Conservation (phyloP, 148 eudicot genomes). For the Vaccinium myrtillus region DNA sequence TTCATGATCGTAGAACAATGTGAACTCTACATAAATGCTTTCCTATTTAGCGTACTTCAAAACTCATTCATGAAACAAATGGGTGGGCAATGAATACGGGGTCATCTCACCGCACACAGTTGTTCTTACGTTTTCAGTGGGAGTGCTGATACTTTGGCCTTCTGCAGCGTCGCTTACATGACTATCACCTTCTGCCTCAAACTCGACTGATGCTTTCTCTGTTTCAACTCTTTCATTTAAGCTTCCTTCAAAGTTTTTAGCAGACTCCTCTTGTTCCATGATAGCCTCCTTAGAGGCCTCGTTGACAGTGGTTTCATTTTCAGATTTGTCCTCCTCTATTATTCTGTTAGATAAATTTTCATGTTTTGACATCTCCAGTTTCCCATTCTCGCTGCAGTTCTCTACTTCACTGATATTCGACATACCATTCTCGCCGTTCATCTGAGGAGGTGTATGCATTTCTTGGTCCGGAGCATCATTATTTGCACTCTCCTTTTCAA, state of each 20-base stretch:
- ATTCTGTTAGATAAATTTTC: neutral
- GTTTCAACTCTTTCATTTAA: slow-evolving; percentile 9
- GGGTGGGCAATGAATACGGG: neutral
- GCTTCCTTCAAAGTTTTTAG: neutral
- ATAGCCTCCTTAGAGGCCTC: slow-evolving; percentile 1
- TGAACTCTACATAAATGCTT: neutral
- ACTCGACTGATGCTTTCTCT: neutral
- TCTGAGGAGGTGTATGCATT: neutral
- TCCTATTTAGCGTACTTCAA: neutral
- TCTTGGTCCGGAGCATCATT: slow-evolving; percentile 6
- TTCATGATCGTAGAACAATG: neutral
- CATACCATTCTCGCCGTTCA: neutral
- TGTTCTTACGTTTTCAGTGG: slow-evolving; percentile 10
- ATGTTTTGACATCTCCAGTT: neutral
- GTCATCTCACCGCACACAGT: neutral
- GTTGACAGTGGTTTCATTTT: neutral
- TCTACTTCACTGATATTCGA: neutral
- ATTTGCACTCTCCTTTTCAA: slow-evolving; percentile 6
- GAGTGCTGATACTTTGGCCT: neutral
- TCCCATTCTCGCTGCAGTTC: slow-evolving; percentile 1
- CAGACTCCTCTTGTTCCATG: slow-evolving; percentile 6
- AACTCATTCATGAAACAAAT: too few species aligned
- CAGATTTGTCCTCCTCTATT: slow-evolving; percentile 10
- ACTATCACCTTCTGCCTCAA: slow-evolving; percentile 11
- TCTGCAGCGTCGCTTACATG: neutral